Conservation (phyloP, 2,329 filamentous ascomycete genomes). For the Calycina herbarum region DNA sequence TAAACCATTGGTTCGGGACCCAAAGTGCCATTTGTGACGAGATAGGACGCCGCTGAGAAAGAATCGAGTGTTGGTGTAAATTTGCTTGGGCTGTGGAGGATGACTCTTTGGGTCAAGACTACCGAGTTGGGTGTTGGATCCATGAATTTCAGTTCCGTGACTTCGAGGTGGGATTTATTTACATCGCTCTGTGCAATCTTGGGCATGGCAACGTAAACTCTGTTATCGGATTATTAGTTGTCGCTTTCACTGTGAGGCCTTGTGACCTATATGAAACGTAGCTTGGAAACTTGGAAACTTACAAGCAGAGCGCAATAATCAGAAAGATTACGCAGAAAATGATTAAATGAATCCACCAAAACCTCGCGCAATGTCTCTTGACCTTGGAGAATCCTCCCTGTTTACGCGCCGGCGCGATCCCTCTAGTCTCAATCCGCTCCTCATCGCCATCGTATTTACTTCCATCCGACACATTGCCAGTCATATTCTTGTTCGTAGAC, state of each 20-base stretch:
- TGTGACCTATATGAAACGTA: neutral
- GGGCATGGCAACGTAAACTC: conserved; percentile 59
- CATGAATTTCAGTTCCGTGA: conserved; percentile 51
- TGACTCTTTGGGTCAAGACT: conserved; percentile 48
- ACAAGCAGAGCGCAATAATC: conserved; percentile 57
- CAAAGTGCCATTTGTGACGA: conserved; percentile 42
- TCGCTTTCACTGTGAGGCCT: neutral
- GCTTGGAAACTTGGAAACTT: conserved; percentile 35
- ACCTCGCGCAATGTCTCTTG: conserved; percentile 40
- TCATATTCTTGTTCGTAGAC: neutral
- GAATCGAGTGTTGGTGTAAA: conserved; percentile 55
- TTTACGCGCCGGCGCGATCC: conserved; percentile 1
- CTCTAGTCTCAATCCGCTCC: conserved; percentile 20
- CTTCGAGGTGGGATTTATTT: conserved; percentile 50
- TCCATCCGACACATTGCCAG: conserved; percentile 8
- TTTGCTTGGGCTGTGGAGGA: conserved; percentile 47
- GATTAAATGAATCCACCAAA: conserved; percentile 56
- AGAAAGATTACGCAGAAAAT: conserved; percentile 51
- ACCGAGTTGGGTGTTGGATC: conserved; percentile 50
- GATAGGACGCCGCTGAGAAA: conserved; percentile 52
- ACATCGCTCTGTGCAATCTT: conserved; percentile 56
- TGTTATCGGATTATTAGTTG: conserved; percentile 28
- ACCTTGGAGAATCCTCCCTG: conserved; percentile 25
- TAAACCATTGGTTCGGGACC: conserved; percentile 30
- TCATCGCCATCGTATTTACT: conserved; percentile 22